Evolutionary conservation across 2,329 filamentous ascomycete genomes (phyloP).

Genomic region (Cytospora schulzeri): DNA sequence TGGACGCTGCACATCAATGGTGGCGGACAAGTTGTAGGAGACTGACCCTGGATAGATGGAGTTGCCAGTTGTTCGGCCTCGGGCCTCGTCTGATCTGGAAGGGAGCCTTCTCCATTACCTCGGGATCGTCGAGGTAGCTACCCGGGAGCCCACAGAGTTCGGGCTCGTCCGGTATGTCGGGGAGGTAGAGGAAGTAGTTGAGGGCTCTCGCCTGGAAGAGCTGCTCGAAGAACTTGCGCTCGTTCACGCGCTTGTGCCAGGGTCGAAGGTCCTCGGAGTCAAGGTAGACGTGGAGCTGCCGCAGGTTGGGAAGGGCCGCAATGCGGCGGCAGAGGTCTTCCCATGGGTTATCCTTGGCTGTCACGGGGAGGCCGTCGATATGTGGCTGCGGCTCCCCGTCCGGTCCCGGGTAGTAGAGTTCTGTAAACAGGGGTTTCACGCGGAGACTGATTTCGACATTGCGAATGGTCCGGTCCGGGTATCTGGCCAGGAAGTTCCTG

Average conservation of each 20-base stretch:
- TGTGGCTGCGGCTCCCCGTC: slow-evolving; percentile 25
- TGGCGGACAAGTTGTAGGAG: neutral
- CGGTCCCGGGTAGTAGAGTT: slow-evolving; percentile 33
- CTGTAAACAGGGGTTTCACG: slow-evolving; percentile 32
- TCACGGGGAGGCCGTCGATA: slow-evolving; percentile 27
- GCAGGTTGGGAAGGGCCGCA: slow-evolving; percentile 28
- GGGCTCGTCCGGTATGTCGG: slow-evolving; percentile 27
- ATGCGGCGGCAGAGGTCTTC: slow-evolving; percentile 32
- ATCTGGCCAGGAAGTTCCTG: slow-evolving; percentile 31
- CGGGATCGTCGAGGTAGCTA: slow-evolving; percentile 30
- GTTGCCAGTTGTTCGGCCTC: slow-evolving; percentile 34
- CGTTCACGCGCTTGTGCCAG: slow-evolving; percentile 36
- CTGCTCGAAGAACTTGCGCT: slow-evolving; percentile 33
- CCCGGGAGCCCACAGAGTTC: slow-evolving; percentile 22
- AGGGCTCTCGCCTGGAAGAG: slow-evolving; percentile 30
- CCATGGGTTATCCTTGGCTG: slow-evolving; percentile 34
- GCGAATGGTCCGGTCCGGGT: slow-evolving; percentile 25
- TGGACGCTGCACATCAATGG: neutral
- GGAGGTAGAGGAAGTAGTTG: slow-evolving; percentile 32
- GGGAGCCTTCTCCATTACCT: slow-evolving; percentile 18
- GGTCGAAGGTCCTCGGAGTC: slow-evolving; percentile 35
- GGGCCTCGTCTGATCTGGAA: slow-evolving; percentile 31
- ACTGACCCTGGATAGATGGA: slow-evolving; percentile 30
- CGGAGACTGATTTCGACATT: slow-evolving; percentile 35
- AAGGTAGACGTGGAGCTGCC: slow-evolving; percentile 34